These are phyloP conservation scores for Oryza coarctata DNA, from an alignment of 176 grass and related monocot genomes.

Conservation along the genomic window DNA sequence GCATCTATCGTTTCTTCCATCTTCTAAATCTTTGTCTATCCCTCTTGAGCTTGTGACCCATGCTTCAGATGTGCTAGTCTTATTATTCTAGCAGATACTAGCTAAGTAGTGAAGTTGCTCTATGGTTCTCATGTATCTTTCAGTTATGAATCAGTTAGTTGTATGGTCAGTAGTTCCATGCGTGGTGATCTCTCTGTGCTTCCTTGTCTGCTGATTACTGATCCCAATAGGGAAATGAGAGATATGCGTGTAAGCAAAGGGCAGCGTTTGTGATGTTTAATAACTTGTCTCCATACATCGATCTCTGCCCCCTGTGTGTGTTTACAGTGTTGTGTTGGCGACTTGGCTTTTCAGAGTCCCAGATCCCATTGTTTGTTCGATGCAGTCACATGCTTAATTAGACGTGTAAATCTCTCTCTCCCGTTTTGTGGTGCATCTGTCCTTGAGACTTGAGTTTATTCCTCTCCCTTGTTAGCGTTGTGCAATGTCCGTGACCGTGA, in stretches of 20 bases:
- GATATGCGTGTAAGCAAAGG: neutral
- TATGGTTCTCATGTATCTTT: neutral
- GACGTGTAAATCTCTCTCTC: neutral
- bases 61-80: neutral
- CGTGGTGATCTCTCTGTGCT: neutral
- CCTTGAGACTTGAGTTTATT: too few relatives aligned
- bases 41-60: constrained; percentile 43
- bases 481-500: neutral
- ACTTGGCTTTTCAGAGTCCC: too few relatives aligned
- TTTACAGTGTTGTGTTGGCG: neutral
- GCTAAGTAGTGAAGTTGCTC: neutral
- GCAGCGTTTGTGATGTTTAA: neutral
- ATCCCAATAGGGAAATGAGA: neutral
- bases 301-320: neutral
- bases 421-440: neutral
- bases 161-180: neutral
- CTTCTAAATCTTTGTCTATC: constrained; percentile 8
- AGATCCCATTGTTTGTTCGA: neutral
- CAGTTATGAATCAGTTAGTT: neutral
- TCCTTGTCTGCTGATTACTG: neutral
- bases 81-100: neutral
- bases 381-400: neutral
- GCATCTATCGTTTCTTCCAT: neutral
- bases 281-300: neutral
- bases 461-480: too few relatives aligned